Evolutionary conservation across 192 early-diverging fungal genomes (phyloP), one percentile per base, ranked within the genome.

Genomic region (Chytriomyces sp.): DNA sequence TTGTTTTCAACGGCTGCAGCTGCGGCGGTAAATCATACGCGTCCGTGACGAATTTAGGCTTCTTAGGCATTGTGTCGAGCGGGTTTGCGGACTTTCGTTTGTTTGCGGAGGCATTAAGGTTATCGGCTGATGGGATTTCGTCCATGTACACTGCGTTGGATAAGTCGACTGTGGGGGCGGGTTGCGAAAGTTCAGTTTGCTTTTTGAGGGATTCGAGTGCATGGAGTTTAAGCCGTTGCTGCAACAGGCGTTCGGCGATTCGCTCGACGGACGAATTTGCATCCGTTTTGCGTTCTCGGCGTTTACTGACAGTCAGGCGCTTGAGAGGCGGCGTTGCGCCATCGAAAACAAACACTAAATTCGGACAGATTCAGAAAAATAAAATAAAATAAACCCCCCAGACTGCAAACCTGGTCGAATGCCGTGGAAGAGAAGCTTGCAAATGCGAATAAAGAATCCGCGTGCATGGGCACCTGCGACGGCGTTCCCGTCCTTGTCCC

Each of bases 381-480:
- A 28, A 13, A 64, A 64, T 11, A n/a, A 93, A 95, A 95, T 6
- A 95, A 88, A 71, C 3, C 7, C 63, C 20, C 73, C 7, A 46
- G 53, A 13, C 1, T 57, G 53, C 53, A 3, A 5, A 65, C 73
- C 73, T 50, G 98, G 98, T 59, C 86, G 88, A 44, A 99, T 92
- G 23, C 93, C 93, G 76, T 89, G 93, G 80, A 91, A 95, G 20
- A 99, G 80, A 3, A 99, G 87, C 83, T 98, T 98, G 80, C 94
- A 96, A 45, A 98, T 92, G 45, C 98, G 86, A 6, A 94, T 86
- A 76, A 96, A 96, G 86, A 98, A 98, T 6, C 98, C 98, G 16
- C 96, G 57, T 6, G 98, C 85, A 77, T 98, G 96, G 0, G 94
- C 95, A 72, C 93, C 92, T 24, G 85, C 84, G 23, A 98, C 50